Conservation (phyloP, 169 alveolate genomes). For the Plasmodium blacklocki region DNA sequence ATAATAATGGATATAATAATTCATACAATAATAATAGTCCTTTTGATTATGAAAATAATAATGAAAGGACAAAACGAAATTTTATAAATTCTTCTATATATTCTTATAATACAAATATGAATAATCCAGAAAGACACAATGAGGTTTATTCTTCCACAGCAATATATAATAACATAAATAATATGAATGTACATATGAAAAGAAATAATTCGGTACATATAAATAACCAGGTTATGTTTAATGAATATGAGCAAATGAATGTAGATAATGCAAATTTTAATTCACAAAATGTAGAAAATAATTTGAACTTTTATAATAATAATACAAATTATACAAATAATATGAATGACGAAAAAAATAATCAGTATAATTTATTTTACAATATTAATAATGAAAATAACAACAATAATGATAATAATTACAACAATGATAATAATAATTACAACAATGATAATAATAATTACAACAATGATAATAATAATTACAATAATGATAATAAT, state of each 20-base stretch:
- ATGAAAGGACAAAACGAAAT: constrained; percentile 3
- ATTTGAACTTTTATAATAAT: neutral
- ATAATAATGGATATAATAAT: constrained; percentile 3
- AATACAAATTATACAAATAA: neutral
- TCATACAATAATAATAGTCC: neutral
- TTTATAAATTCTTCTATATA: constrained; percentile 28
- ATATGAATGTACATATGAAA: neutral
- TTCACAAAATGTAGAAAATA: neutral
- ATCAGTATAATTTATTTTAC: constrained; percentile 53
- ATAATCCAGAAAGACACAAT: neutral
- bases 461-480: neutral
- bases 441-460: neutral
- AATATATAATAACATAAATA: neutral
- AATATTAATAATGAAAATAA: constrained; percentile 20
- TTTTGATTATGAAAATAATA: constrained; percentile 7
- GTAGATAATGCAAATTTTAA: neutral
- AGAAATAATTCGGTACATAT: constrained; percentile 1
- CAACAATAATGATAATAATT: neutral
- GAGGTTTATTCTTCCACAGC: neutral
- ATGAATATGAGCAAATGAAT: constrained; percentile 6
- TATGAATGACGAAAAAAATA: constrained; percentile 15
- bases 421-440: no score
- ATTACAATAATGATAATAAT: no score
- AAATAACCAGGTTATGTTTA: constrained; percentile 23
- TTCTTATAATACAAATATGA: constrained; percentile 12